Conservation (phyloP, 805 yeast genomes). For the Saccharomycopsis sp. region DNA sequence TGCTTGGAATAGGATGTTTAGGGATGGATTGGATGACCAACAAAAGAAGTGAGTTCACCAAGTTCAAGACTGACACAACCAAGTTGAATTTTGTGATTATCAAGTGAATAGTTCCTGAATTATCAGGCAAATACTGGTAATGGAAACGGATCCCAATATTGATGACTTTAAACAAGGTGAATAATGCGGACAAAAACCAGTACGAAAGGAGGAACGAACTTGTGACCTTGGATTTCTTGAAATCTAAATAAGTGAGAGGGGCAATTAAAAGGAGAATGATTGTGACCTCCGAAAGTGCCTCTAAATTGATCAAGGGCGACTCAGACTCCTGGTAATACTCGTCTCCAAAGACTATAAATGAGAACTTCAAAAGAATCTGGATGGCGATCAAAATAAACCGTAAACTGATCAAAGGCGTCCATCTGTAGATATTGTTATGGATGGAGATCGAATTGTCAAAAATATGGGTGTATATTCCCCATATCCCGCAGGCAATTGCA, state of each 20-base stretch:
- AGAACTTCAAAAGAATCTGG: slow-evolving; percentile 28
- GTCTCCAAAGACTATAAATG: slow-evolving; percentile 22
- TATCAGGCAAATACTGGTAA: slow-evolving; percentile 27
- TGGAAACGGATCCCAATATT: slow-evolving; percentile 33
- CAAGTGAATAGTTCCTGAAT: slow-evolving; percentile 26
- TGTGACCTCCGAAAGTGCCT: slow-evolving; percentile 33
- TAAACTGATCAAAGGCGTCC: slow-evolving; percentile 29
- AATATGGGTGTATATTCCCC: slow-evolving; percentile 29
- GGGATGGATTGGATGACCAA: slow-evolving; percentile 35
- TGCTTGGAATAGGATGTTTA: slow-evolving; percentile 28
- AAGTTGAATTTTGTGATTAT: slow-evolving; percentile 23
- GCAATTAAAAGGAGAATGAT: slow-evolving; percentile 45
- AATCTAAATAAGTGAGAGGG: slow-evolving; percentile 64
- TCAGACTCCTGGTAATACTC: slow-evolving; percentile 22
- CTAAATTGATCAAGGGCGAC: slow-evolving; percentile 25
- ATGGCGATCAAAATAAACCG: slow-evolving; percentile 31
- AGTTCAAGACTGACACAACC: slow-evolving; percentile 30
- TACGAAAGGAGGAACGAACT: slow-evolving; percentile 62
- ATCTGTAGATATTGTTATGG: slow-evolving; percentile 27
- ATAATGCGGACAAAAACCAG: slow-evolving; percentile 58
- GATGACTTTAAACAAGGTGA: slow-evolving; percentile 40
- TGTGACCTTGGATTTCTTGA: slow-evolving; percentile 57
- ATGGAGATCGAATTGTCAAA: slow-evolving; percentile 16
- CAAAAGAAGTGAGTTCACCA: slow-evolving; percentile 29
- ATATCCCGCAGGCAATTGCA: slow-evolving; percentile 38